phyloP scores from a whole-genome alignment of 2,329 filamentous ascomycete species.

The Fusarium buxicola region DNA sequence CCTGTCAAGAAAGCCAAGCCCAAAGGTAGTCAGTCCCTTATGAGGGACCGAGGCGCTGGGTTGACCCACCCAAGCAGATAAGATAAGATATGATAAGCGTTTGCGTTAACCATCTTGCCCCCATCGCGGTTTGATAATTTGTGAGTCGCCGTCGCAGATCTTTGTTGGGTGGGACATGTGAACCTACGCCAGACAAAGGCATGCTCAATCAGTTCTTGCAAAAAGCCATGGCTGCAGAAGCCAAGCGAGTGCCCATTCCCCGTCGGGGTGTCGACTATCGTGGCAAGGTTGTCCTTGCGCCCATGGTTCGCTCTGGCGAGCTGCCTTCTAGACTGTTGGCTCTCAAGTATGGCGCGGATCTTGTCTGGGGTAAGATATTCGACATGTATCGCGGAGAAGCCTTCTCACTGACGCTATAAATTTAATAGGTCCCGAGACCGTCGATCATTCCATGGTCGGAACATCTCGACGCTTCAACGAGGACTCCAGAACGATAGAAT shows the following conservation, averaged over 20 bases:
- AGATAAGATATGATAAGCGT: constrained; percentile 37
- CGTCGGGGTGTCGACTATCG: constrained; percentile 91
- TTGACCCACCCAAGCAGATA: background rate
- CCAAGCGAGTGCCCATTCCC: constrained; percentile 84
- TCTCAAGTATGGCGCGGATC: constrained; percentile 93
- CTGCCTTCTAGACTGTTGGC: constrained; percentile 88
- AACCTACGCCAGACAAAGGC: constrained; percentile 24
- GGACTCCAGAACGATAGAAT: constrained; percentile 84
- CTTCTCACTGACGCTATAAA: constrained; percentile 4
- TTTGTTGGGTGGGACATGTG: constrained; percentile 11
- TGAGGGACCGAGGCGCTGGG: constrained; percentile 1
- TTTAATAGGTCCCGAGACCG: constrained; percentile 84
- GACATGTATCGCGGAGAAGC: background rate
- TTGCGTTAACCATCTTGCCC: too few species aligned
- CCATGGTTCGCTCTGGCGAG: constrained; percentile 98
- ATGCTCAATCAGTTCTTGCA: constrained; percentile 54
- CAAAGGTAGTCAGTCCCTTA: too few species aligned
- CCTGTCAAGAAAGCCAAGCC: too few species aligned
- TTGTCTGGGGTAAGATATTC: constrained; percentile 83
- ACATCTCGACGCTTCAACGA: constrained; percentile 82
- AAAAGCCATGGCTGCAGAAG: constrained; percentile 67
- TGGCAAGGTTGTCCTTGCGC: constrained; percentile 92
- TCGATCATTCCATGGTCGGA: constrained; percentile 92
- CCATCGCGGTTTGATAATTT: constrained; percentile 29
- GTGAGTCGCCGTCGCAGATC: constrained; percentile 15